These are phyloP conservation scores for Cladochytrium replicatum DNA, from an alignment of 192 early-diverging fungal genomes.

Conservation along the genomic window DNA sequence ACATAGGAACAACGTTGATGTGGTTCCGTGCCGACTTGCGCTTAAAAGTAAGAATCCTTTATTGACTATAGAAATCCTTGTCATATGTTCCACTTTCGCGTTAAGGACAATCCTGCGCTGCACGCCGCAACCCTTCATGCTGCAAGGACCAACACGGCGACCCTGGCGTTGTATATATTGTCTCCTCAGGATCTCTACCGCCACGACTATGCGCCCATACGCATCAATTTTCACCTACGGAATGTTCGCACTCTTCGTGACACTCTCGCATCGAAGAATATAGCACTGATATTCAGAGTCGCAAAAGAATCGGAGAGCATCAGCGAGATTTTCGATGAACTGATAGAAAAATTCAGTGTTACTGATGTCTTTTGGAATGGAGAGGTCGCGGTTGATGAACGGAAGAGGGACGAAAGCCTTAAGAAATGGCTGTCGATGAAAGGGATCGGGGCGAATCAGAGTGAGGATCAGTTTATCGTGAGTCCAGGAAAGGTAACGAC, in stretches of 20 bases:
- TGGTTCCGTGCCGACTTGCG: too few species aligned
- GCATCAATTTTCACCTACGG: conserved; percentile 42
- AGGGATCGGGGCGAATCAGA: conserved; percentile 6
- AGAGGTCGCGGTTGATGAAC: conserved; percentile 49
- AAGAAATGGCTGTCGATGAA: conserved; percentile 6
- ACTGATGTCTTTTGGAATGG: conserved; percentile 38
- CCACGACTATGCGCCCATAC: conserved; percentile 42
- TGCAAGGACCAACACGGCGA: too few species aligned
- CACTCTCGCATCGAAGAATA: conserved; percentile 19
- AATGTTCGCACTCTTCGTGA: conserved; percentile 29
- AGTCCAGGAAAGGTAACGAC: conserved; percentile 36
- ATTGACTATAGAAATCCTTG: too few species aligned
- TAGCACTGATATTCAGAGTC: conserved; percentile 35
- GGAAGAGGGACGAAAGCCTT: conserved; percentile 24
- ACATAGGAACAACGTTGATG: too few species aligned
- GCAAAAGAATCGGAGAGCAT: conserved; percentile 16
- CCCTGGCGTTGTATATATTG: conserved; percentile 46
- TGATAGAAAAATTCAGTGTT: conserved; percentile 17
- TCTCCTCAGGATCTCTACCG: conserved; percentile 38
- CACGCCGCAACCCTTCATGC: too few species aligned
- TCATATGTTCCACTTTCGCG: too few species aligned
- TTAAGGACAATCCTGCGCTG: too few species aligned
- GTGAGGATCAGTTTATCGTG: conserved; percentile 55
- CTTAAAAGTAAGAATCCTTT: too few species aligned
- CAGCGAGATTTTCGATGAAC: conserved; percentile 21